These are phyloP conservation scores for Botrytis pseudocinerea DNA, from an alignment of 2,329 filamentous ascomycete species.

Conservation along the genomic window DNA sequence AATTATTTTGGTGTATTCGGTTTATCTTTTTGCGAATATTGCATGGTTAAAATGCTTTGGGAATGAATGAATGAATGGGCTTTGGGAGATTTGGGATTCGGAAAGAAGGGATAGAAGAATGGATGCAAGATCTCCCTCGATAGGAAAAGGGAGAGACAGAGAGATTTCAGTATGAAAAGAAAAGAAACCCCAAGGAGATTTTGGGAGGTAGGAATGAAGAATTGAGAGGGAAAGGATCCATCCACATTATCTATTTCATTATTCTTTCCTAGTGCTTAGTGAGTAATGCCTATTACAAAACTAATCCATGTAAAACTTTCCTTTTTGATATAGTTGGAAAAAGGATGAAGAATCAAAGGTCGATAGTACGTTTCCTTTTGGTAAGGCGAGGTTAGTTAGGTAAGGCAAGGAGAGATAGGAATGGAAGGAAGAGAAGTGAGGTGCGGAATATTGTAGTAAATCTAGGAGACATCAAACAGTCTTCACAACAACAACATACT, in stretches of 20 bases:
- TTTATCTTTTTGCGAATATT: not conserved
- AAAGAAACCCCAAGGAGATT: not conserved
- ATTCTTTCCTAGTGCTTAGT: not conserved
- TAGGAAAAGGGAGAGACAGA: not conserved
- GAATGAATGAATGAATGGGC: not conserved
- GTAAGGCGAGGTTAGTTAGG: no score
- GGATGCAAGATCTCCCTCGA: not conserved
- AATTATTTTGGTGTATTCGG: not conserved
- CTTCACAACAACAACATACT: not conserved
- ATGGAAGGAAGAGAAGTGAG: not conserved
- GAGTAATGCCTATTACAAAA: not conserved
- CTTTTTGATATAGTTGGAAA: not conserved
- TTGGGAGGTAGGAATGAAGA: not conserved
- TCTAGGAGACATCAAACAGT: not conserved
- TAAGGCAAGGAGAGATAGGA: no score
- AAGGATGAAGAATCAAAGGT: not conserved
- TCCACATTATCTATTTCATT: not conserved
- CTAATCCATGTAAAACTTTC: no score
- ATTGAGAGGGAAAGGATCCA: not conserved
- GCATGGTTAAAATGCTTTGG: not conserved
- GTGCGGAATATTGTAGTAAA: not conserved
- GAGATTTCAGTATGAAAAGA: not conserved
- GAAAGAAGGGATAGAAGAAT: not conserved
- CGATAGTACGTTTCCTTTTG: no score
- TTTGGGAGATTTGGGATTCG: not conserved